Percentiles rank a stretch among this genome's conserved stretches.
Evolutionary conservation across 2,329 filamentous ascomycete genomes (phyloP).

Genomic region (Talaromyces sp.): DNA sequence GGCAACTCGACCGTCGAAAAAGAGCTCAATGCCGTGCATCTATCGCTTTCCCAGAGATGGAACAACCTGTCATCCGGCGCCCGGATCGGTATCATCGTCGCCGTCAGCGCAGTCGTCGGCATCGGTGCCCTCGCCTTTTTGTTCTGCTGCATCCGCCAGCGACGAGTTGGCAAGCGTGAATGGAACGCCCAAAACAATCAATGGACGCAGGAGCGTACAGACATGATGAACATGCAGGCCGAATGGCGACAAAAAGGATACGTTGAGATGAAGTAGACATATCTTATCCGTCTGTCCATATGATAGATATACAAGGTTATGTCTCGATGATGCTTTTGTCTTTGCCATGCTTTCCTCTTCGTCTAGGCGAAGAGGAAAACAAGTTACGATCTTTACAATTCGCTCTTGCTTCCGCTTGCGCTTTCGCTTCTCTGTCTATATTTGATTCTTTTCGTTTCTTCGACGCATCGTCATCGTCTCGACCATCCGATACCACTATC

Average conservation of each 20-base stretch:
- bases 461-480: constrained; percentile 8
- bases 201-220: constrained; percentile 40
- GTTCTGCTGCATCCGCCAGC: constrained; percentile 50
- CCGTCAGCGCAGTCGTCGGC: constrained; percentile 34
- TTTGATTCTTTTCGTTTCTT: constrained; percentile 6
- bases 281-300: background rate
- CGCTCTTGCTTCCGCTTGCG: background rate
- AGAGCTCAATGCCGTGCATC: constrained; percentile 33
- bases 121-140: constrained; percentile 35
- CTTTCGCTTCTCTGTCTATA: constrained; percentile 14
- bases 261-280: constrained; percentile 18
- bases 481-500: background rate
- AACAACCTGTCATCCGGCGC: constrained; percentile 43
- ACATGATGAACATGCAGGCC: constrained; percentile 37
- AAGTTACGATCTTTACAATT: background rate
- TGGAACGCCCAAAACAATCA: constrained; percentile 46
- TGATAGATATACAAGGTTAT: background rate
- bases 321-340: constrained; percentile 12
- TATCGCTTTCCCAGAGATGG: constrained; percentile 42
- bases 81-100: constrained; percentile 47
- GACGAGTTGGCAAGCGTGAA: constrained; percentile 49
- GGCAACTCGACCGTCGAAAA: constrained; percentile 57
- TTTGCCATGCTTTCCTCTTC: background rate
- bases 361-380: background rate
- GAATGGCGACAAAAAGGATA: constrained; percentile 39